Percentiles rank a stretch among this genome's conserved stretches.
Evolutionary conservation across 768 basidiomycete species (phyloP).

Genomic region (Antrodiella citrinella): DNA sequence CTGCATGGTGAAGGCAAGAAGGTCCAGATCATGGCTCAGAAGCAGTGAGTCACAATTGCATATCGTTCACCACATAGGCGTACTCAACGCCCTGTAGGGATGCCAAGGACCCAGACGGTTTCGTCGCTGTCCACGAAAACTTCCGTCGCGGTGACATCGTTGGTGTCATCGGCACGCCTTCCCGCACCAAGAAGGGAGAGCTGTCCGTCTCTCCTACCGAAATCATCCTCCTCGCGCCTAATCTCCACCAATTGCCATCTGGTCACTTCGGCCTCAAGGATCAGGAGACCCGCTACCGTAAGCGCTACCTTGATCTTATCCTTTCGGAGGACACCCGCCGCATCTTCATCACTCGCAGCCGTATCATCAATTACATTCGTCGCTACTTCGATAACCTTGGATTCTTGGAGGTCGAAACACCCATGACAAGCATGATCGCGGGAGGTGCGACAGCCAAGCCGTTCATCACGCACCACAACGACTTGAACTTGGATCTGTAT

Average conservation of each 20-base stretch:
- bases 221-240: constrained; percentile 88
- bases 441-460: constrained; percentile 99
- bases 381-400: constrained; percentile 85
- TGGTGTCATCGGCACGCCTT: constrained; percentile 82
- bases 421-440: constrained; percentile 93
- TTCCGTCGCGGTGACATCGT: constrained; percentile 97
- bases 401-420: constrained; percentile 98
- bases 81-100: constrained; percentile 37
- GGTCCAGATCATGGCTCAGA: constrained; percentile 91
- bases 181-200: constrained; percentile 93
- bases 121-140: constrained; percentile 66
- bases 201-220: constrained; percentile 78
- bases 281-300: constrained; percentile 94
- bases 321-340: constrained; percentile 84
- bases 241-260: constrained; percentile 92
- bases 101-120: constrained; percentile 52
- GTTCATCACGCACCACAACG: constrained; percentile 98
- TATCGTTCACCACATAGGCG: not conserved
- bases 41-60: constrained; percentile 45
- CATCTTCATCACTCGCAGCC: constrained; percentile 84
- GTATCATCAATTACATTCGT: constrained; percentile 88
- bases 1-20: constrained; percentile 86
- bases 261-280: constrained; percentile 93
- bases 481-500: constrained; percentile 92
- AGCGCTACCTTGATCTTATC: constrained; percentile 98